These are phyloP conservation scores for Termitomyces sp. DNA, from an alignment of 768 basidiomycete genomes.

Conservation along the genomic window DNA sequence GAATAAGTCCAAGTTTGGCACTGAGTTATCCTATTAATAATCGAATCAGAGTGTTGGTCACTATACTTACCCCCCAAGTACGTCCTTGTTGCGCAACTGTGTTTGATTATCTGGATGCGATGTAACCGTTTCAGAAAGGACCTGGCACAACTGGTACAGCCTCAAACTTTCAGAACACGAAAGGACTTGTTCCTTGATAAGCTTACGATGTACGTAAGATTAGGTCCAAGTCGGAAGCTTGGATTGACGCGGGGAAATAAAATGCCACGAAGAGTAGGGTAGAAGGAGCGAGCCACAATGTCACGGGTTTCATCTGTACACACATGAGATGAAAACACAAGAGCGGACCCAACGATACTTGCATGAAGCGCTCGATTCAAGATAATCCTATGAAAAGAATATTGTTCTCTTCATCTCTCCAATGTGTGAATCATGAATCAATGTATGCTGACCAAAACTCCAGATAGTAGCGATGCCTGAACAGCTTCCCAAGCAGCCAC, in stretches of 20 bases:
- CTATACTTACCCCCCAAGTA: constrained; percentile 43
- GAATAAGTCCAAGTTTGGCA: constrained; percentile 35
- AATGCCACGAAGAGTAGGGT: constrained; percentile 18
- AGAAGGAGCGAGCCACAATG: constrained; percentile 17
- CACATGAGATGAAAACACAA: constrained; percentile 23
- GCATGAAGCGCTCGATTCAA: constrained; percentile 26
- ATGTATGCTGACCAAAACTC: constrained; percentile 33
- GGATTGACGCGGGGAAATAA: constrained; percentile 9
- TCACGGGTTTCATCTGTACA: constrained; percentile 27
- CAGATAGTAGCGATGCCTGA: constrained; percentile 44
- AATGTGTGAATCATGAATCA: constrained; percentile 1
- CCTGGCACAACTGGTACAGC: constrained; percentile 41
- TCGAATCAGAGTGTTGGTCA: neutral
- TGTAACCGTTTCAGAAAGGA: constrained; percentile 43
- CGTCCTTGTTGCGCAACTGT: constrained; percentile 34
- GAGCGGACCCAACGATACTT: neutral
- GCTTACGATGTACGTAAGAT: constrained; percentile 21
- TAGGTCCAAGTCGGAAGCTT: constrained; percentile 5
- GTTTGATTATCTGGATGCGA: constrained; percentile 35
- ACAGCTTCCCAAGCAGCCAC: constrained; percentile 37
- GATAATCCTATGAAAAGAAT: constrained; percentile 20
- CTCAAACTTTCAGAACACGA: neutral
- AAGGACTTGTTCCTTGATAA: neutral
- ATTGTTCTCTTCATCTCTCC: neutral
- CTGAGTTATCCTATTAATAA: neutral